phyloP scores from a whole-genome alignment of 2,329 filamentous ascomycete species.

The Hymenoscyphus fraxineus region DNA sequence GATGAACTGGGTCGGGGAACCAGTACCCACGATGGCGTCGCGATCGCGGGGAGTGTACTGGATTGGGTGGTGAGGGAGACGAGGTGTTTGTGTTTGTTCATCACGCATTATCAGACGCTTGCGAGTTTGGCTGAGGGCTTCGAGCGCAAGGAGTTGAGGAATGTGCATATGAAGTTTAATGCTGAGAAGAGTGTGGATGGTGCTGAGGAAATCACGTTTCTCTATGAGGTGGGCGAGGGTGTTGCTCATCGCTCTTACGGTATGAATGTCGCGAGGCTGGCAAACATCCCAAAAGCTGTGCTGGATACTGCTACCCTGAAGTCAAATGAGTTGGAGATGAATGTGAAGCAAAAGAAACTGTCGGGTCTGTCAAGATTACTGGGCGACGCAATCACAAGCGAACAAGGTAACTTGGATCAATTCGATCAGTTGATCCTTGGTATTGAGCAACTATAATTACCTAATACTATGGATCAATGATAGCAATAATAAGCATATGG shows the following conservation, averaged over 20 bases:
- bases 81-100: constrained; percentile 82
- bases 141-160: constrained; percentile 61
- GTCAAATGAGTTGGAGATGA: constrained; percentile 74
- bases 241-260: constrained; percentile 94
- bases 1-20: constrained; percentile 94
- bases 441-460: constrained; percentile 54
- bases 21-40: constrained; percentile 91
- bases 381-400: constrained; percentile 21
- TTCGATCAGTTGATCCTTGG: constrained; percentile 31
- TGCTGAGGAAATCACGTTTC: constrained; percentile 81
- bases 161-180: constrained; percentile 92
- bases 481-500: constrained; percentile 19
- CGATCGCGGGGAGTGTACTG: constrained; percentile 89
- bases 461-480: constrained; percentile 14
- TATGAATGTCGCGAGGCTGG: constrained; percentile 84
- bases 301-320: constrained; percentile 77
- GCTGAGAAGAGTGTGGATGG: constrained; percentile 38
- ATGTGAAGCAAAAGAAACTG: constrained; percentile 62
- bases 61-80: constrained; percentile 75
- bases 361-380: constrained; percentile 30
- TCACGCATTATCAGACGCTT: constrained; percentile 94
- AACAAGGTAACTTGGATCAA: constrained; percentile 18
- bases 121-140: constrained; percentile 67
- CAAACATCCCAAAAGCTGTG: constrained; percentile 72
- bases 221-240: constrained; percentile 89